phyloP scores from a whole-genome alignment of 768 basidiomycete genomes.

The Pleurotus cornucopiae region DNA sequence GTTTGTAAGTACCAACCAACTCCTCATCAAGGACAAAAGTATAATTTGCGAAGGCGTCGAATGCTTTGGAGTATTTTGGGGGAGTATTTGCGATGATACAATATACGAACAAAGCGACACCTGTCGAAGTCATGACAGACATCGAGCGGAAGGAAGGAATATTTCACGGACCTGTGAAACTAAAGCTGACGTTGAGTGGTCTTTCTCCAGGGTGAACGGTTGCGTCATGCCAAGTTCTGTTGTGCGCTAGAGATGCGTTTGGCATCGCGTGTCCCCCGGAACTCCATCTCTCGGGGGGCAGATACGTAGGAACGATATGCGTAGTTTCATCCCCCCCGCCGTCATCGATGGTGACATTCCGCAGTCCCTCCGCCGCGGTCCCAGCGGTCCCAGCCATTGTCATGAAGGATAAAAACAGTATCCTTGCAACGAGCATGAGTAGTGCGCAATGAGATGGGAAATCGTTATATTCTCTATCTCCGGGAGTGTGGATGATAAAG shows the following conservation, averaged over 20 bases:
- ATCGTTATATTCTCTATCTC: too few relatives aligned
- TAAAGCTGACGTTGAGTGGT: not conserved
- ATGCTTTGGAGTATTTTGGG: too few relatives aligned
- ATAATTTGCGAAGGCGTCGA: not conserved
- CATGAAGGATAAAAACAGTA: too few relatives aligned
- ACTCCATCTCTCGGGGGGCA: not conserved
- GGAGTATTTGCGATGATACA: constrained; percentile 1
- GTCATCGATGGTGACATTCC: not conserved
- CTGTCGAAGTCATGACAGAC: not conserved
- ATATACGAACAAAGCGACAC: not conserved
- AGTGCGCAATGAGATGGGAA: too few relatives aligned
- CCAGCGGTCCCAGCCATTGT: too few relatives aligned
- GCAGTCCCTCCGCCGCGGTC: too few relatives aligned
- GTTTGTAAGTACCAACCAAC: not conserved
- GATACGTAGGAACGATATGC: not conserved
- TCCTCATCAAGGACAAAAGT: not conserved
- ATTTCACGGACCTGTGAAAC: not conserved
- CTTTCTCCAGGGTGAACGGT: not conserved
- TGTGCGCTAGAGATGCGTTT: not conserved
- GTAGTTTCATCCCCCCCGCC: not conserved
- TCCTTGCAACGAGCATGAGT: too few relatives aligned
- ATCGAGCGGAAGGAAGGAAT: too few relatives aligned
- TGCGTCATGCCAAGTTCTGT: not conserved
- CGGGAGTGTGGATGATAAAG: too few relatives aligned
- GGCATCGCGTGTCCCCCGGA: not conserved